A percentile compares a stretch with the other conserved stretches of the same genome.
phyloP scores from a whole-genome alignment of 1,284 basidiomycete genomes.

The Ustilago loliicola region DNA sequence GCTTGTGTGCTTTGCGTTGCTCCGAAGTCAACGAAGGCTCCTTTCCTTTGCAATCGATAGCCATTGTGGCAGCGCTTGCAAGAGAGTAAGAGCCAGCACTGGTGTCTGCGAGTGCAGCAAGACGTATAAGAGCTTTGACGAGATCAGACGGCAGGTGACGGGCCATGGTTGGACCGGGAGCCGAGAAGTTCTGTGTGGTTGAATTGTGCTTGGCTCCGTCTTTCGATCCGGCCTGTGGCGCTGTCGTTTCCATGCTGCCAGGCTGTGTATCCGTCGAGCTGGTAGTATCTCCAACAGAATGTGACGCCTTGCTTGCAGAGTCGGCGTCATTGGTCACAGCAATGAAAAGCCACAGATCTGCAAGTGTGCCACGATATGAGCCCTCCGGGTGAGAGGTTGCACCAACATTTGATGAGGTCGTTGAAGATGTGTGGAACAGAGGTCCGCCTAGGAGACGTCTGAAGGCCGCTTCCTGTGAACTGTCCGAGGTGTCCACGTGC shows the following conservation, averaged over 20 bases:
- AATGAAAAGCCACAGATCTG: constrained; percentile 31
- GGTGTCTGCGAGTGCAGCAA: constrained; percentile 3
- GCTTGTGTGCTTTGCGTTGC: constrained; percentile 29
- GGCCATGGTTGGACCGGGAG: not conserved
- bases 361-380: not conserved
- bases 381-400: not conserved
- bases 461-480: not conserved
- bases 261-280: not conserved
- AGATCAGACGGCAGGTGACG: constrained; percentile 14
- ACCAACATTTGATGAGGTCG: not conserved
- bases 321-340: constrained; percentile 11
- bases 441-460: constrained; percentile 6
- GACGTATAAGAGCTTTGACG: constrained; percentile 12
- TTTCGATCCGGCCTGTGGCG: constrained; percentile 2
- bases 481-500: not conserved
- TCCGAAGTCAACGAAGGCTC: constrained; percentile 19
- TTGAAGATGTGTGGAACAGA: constrained; percentile 15
- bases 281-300: not conserved
- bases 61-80: not conserved
- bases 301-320: not conserved
- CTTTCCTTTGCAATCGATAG: constrained; percentile 26
- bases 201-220: not conserved
- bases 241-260: not conserved
- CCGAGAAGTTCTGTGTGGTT: not conserved
- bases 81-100: constrained; percentile 28